These are phyloP conservation scores for Globisporangium cylindrosporum DNA, from an alignment of 352 stramenopile species.

Conservation along the genomic window DNA sequence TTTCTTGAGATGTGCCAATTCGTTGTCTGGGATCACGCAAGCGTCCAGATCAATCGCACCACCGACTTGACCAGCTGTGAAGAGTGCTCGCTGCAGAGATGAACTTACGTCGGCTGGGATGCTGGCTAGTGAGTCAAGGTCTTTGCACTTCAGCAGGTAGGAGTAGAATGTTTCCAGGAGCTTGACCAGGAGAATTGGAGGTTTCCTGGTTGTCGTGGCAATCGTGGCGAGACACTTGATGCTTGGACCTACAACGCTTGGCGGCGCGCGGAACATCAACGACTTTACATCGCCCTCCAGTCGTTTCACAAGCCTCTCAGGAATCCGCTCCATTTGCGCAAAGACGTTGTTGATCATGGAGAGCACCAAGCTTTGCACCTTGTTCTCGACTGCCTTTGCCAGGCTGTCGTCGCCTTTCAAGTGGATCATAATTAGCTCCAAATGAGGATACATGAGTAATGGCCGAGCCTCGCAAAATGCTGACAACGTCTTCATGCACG, in stretches of 20 bases:
- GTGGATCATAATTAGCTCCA: slow-evolving; percentile 76
- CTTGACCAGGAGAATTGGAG: slow-evolving; percentile 42
- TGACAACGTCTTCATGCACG: slow-evolving; percentile 74
- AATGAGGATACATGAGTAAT: slow-evolving; percentile 46
- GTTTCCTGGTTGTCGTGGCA: slow-evolving; percentile 35
- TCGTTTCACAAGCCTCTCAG: slow-evolving; percentile 34
- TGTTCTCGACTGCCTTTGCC: slow-evolving; percentile 46
- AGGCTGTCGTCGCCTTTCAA: slow-evolving; percentile 57
- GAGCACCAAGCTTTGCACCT: slow-evolving; percentile 60
- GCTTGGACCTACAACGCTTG: slow-evolving; percentile 79
- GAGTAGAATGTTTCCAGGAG: slow-evolving; percentile 71
- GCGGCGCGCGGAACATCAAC: slow-evolving; percentile 60
- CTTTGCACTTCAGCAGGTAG: slow-evolving; percentile 50
- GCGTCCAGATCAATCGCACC: slow-evolving; percentile 64
- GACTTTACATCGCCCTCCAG: slow-evolving; percentile 66
- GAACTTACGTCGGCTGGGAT: slow-evolving; percentile 39
- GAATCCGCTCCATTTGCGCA: slow-evolving; percentile 41
- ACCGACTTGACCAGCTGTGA: slow-evolving; percentile 64
- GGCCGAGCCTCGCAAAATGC: slow-evolving; percentile 75
- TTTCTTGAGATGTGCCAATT: slow-evolving; percentile 37
- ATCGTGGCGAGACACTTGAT: slow-evolving; percentile 74
- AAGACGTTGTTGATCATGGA: slow-evolving; percentile 68
- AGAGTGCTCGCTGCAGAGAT: slow-evolving; percentile 73
- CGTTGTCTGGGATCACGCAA: slow-evolving; percentile 24
- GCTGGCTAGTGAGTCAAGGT: slow-evolving; percentile 28